phyloP scores from a whole-genome alignment of 441 rosid species.

The Populus hybrid region DNA sequence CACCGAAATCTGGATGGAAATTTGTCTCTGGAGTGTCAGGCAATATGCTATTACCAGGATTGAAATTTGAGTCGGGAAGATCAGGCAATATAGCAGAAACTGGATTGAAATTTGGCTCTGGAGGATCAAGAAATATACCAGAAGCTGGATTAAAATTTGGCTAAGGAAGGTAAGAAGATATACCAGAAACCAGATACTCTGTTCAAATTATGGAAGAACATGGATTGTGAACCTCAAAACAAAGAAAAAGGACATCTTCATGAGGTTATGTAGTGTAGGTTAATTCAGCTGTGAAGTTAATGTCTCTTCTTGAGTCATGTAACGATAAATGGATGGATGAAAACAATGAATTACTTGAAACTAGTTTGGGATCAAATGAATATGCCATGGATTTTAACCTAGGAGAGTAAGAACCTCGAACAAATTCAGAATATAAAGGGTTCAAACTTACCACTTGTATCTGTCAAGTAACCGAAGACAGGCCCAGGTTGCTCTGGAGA shows the following conservation, averaged over 20 bases:
- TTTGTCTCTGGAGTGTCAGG: no score
- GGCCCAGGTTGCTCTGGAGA: neutral
- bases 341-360: neutral
- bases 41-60: no score
- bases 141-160: neutral
- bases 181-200: neutral
- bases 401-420: neutral
- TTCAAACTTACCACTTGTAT: no score
- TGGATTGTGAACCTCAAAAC: neutral
- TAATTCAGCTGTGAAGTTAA: neutral
- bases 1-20: neutral
- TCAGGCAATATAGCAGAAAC: no score
- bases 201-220: neutral
- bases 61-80: no score
- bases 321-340: neutral
- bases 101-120: no score
- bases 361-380: neutral
- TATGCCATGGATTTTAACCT: neutral
- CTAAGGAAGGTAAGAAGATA: neutral
- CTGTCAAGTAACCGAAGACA: neutral
- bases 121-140: no score
- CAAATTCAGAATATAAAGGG: neutral
- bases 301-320: neutral
- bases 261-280: neutral
- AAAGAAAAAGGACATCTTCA: neutral